Percentiles rank a stretch among this genome's conserved stretches.
Evolutionary conservation across 2,329 filamentous ascomycete genomes (phyloP).

Genomic region (Hymenoscyphus fructigenus): DNA sequence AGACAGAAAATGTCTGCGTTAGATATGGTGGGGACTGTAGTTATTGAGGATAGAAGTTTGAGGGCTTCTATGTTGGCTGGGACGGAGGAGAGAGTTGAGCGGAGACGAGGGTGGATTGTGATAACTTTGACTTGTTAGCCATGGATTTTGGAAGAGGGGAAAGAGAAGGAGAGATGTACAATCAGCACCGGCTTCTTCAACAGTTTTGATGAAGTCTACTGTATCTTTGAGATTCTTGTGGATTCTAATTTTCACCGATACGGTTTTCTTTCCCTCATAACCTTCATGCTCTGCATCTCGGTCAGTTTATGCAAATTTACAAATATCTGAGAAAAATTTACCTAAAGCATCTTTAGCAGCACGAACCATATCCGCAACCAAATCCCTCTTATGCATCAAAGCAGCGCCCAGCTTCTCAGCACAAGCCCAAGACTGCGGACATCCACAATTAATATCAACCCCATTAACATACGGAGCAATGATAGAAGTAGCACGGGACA

Average conservation of each 20-base stretch:
- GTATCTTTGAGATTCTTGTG: constrained; percentile 59
- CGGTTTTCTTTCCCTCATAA: constrained; percentile 49
- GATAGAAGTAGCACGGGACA: constrained; percentile 61
- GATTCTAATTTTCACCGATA: constrained; percentile 70
- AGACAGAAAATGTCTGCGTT: constrained; percentile 70
- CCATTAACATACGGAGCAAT: constrained; percentile 62
- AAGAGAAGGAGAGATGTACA: neutral
- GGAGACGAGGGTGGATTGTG: constrained; percentile 67
- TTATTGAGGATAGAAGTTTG: constrained; percentile 44
- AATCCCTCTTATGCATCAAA: constrained; percentile 63
- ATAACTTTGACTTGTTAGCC: constrained; percentile 54
- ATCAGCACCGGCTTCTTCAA: constrained; percentile 54
- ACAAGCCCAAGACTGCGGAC: constrained; percentile 71
- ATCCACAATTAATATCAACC: constrained; percentile 71
- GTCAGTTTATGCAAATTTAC: neutral
- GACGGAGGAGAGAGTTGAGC: constrained; percentile 57
- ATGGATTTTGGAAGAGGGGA: no score
- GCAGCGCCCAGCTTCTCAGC: constrained; percentile 66
- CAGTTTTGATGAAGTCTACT: constrained; percentile 61
- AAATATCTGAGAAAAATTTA: neutral
- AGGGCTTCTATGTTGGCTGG: constrained; percentile 64
- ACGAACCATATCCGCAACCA: constrained; percentile 65
- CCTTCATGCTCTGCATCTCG: constrained; percentile 42
- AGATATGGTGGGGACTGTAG: constrained; percentile 59
- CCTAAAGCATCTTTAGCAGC: constrained; percentile 53